Percentiles rank a stretch among this genome's conserved stretches.
phyloP scores from a whole-genome alignment of 768 basidiomycete species.

The Mycena polygramma region DNA sequence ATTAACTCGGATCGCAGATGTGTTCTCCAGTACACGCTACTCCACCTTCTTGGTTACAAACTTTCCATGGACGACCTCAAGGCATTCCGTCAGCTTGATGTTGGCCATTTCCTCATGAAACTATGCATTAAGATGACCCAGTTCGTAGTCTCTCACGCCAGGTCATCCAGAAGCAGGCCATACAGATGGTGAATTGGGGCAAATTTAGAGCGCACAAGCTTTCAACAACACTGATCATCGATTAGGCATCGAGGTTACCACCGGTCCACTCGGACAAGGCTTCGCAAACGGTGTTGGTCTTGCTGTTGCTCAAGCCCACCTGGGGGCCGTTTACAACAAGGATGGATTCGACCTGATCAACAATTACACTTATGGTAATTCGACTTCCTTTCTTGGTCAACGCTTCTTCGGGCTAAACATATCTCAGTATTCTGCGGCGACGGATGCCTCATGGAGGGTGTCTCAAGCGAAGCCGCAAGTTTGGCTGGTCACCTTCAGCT shows the following conservation, averaged over 20 bases:
- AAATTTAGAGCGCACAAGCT: background rate
- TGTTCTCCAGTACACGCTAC: slow-evolving; percentile 91
- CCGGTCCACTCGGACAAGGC: slow-evolving; percentile 96
- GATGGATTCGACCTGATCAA: slow-evolving; percentile 84
- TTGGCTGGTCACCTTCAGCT: slow-evolving; percentile 95
- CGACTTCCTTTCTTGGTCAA: slow-evolving; percentile 15
- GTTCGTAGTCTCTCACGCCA: slow-evolving; percentile 52
- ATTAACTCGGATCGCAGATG: slow-evolving; percentile 64
- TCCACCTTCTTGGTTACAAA: slow-evolving; percentile 94
- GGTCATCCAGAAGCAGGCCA: slow-evolving; percentile 90
- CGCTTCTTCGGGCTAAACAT: slow-evolving; percentile 14
- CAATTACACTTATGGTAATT: slow-evolving; percentile 89
- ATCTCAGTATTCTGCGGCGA: slow-evolving; percentile 88
- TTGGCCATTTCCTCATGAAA: too few species aligned
- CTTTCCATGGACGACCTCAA: slow-evolving; percentile 94
- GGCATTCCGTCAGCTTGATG: slow-evolving; percentile 79
- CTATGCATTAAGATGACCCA: too few species aligned
- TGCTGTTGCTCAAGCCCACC: slow-evolving; percentile 93
- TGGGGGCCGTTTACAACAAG: slow-evolving; percentile 92
- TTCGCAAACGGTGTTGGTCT: slow-evolving; percentile 94
- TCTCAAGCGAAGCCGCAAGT: slow-evolving; percentile 92
- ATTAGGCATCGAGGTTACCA: slow-evolving; percentile 86
- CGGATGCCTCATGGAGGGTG: slow-evolving; percentile 98
- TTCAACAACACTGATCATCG: slow-evolving; percentile 13
- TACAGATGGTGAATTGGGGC: slow-evolving; percentile 55